Conservation (phyloP, 345 rosid genomes). For the Leavenworthia alabamica region DNA sequence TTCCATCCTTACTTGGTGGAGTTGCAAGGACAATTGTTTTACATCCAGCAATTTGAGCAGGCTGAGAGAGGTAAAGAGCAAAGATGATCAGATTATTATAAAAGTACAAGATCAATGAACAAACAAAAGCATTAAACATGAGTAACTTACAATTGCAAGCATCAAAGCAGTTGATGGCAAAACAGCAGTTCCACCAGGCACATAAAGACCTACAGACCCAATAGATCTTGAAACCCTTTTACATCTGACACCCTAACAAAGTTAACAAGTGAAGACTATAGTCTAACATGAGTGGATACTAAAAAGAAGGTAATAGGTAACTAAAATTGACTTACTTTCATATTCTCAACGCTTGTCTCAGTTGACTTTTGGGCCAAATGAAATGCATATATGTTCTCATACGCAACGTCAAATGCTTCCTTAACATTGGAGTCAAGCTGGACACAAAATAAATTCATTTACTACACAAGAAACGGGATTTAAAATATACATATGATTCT, state of each 20-base stretch:
- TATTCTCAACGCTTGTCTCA: conserved; percentile 63
- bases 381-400: conserved; percentile 74
- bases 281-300: not conserved
- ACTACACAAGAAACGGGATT: not conserved
- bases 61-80: conserved; percentile 39
- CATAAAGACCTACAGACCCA: conserved; percentile 90
- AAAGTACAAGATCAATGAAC: not conserved
- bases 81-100: not conserved
- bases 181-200: conserved; percentile 92
- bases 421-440: conserved; percentile 58
- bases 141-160: conserved; percentile 70
- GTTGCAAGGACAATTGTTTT: conserved; percentile 80
- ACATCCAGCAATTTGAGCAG: conserved; percentile 95
- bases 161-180: conserved; percentile 90
- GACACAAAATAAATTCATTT: conserved; percentile 2
- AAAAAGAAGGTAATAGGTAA: conserved; percentile 4
- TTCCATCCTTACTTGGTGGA: conserved; percentile 75
- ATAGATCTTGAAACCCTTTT: conserved; percentile 83
- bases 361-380: conserved; percentile 73
- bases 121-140: not conserved
- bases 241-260: conserved; percentile 75
- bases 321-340: conserved; percentile 50
- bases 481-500: not conserved
- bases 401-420: conserved; percentile 90
- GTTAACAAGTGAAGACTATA: not conserved